These are phyloP conservation scores for Metarhizium sp. DNA, from an alignment of 2,329 filamentous ascomycete species.

Conservation along the genomic window DNA sequence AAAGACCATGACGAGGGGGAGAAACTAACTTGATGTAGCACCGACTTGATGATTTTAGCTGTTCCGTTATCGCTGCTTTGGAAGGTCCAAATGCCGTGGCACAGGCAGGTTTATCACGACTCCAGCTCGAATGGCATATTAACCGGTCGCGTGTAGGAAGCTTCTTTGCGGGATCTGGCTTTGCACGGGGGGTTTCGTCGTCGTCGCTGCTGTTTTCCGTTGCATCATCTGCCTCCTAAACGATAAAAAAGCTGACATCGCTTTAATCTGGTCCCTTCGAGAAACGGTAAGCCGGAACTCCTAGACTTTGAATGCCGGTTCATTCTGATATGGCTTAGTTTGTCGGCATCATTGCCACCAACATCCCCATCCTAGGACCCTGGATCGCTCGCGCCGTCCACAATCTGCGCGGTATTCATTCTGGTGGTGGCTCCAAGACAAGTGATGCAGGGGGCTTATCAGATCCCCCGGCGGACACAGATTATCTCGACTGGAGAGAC, in stretches of 20 bases:
- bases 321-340: constrained; percentile 19
- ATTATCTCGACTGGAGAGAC: constrained; percentile 1
- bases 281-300: constrained; percentile 23
- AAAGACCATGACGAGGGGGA: neutral
- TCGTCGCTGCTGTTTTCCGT: constrained; percentile 31
- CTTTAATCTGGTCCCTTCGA: constrained; percentile 17
- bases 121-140: neutral
- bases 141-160: constrained; percentile 21
- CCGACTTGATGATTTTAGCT: constrained; percentile 27
- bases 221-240: constrained; percentile 27
- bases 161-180: constrained; percentile 28
- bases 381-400: neutral
- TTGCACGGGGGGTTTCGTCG: constrained; percentile 34
- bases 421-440: neutral
- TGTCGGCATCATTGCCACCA: constrained; percentile 32
- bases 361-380: constrained; percentile 24
- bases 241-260: constrained; percentile 26
- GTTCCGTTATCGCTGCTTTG: constrained; percentile 32
- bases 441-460: neutral
- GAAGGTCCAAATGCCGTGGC: constrained; percentile 24
- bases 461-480: neutral
- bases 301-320: neutral
- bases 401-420: constrained; percentile 24
- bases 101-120: neutral
- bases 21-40: constrained; percentile 31